phyloP scores from a whole-genome alignment of 371 early-diverging fungal genomes.

The Synchytrium microbalum region DNA sequence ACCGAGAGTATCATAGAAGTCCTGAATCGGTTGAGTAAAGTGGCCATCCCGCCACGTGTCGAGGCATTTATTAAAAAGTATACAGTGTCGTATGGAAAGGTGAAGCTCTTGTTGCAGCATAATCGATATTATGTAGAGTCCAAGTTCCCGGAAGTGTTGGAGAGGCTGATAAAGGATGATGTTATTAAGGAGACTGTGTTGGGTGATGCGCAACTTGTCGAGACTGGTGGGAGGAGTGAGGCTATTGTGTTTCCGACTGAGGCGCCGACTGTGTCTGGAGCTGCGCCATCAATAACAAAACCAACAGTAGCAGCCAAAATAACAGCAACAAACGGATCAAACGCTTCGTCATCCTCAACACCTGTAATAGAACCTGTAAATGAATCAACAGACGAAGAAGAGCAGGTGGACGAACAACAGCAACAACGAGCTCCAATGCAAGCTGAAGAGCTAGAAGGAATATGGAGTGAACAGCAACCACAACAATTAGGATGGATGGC shows the following conservation, averaged over 20 bases:
- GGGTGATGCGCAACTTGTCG: slow-evolving; percentile 17
- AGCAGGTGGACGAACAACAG: neutral
- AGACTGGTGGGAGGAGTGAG: neutral
- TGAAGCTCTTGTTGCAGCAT: slow-evolving; percentile 94
- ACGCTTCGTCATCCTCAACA: too few relatives aligned
- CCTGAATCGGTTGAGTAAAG: slow-evolving; percentile 52
- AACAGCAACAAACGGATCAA: too few relatives aligned
- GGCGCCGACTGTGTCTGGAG: too few relatives aligned
- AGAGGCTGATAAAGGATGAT: slow-evolving; percentile 72
- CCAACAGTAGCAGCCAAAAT: too few relatives aligned
- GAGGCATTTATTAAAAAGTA: slow-evolving; percentile 82
- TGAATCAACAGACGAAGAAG: neutral
- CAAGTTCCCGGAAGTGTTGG: slow-evolving; percentile 85
- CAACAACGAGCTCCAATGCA: neutral
- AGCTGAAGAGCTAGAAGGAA: slow-evolving; percentile 11
- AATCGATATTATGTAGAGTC: slow-evolving; percentile 44
- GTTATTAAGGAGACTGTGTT: slow-evolving; percentile 43
- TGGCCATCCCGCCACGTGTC: slow-evolving; percentile 80
- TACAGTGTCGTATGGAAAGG: slow-evolving; percentile 96
- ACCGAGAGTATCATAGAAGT: slow-evolving; percentile 94
- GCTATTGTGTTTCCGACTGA: neutral
- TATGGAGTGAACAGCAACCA: too few relatives aligned
- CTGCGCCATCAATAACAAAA: too few relatives aligned
- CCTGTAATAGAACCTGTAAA: slow-evolving; percentile 7
- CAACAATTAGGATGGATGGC: too few relatives aligned